Evolutionary conservation across 139 green algal species (phyloP), one percentile per base, ranked within the genome.

Genomic region (Pleodorina starrii): DNA sequence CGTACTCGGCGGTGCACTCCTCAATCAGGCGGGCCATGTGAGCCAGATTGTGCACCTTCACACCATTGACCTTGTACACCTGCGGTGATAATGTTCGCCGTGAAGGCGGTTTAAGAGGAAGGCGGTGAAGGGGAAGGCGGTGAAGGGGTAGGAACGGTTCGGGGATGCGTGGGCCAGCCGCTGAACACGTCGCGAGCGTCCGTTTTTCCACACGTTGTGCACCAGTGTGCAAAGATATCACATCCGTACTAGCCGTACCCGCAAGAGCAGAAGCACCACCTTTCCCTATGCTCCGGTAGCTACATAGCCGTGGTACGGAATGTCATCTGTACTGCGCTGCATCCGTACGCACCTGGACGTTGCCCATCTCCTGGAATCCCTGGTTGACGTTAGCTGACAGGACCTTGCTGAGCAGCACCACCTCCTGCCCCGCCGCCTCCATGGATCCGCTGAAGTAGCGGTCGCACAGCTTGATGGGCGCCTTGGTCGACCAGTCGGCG

Each of bases 401-500:
- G 73, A 91, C 90, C 92, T 96, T 94, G 44, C 72, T 92, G 54
- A 95, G 86, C 69, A 95, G 82, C 43, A 96, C 92, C 57, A 95
- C 92, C 92, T 96, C 90, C 91, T 95, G 85, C 1, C 54, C 85
- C 0, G n/a, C 21, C 16, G 87, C 84, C 51, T 89, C 73, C 87
- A 86, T 90, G 42, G n/a, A 77, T 42, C 74, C 89, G n/a, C 75
- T 72, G 78, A 89, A 91, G 44, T 85, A 83, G 43, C 85, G 85
- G 81, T 98, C 93, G 42, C 98, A 94, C 75, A 99, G 94, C 90
- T 97, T 97, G 59, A 98, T 95, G 16, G 97, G 97, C 17, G 97
- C 94, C 36, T 98, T 95, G 90, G 94, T 97, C 9, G 44, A 44
- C 84, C 69, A 83, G 48, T 89, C 84, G 38, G 35, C 76, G 57